Percentiles rank a stretch among this genome's conserved stretches.
Evolutionary conservation across 192 early-diverging fungal genomes (phyloP).

Genomic region (Rhizophagus sp.): DNA sequence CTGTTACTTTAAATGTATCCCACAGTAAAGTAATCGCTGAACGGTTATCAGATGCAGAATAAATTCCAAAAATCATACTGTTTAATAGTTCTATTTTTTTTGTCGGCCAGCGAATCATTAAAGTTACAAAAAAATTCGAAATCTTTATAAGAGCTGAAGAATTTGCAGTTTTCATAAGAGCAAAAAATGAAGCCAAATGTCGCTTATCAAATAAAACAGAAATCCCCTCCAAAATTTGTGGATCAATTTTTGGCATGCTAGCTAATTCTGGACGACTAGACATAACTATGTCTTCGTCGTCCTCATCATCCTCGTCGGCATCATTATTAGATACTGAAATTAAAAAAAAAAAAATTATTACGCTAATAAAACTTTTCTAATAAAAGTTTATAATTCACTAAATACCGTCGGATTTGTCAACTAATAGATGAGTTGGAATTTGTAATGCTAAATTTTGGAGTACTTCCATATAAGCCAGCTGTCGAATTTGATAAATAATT

Average conservation of each 20-base stretch:
- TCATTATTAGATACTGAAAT: constrained; percentile 30
- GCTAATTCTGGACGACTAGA: not conserved
- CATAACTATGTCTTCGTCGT: constrained; percentile 10
- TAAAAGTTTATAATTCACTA: constrained; percentile 18
- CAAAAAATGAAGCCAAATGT: constrained; percentile 43
- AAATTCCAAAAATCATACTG: constrained; percentile 41
- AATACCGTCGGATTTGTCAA: not conserved
- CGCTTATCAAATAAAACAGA: constrained; percentile 37
- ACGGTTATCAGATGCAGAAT: not conserved
- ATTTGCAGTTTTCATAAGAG: not conserved
- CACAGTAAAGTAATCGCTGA: constrained; percentile 7
- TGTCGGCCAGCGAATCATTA: constrained; percentile 60
- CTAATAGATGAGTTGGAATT: constrained; percentile 19
- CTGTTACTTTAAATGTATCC: not conserved
- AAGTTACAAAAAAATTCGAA: constrained; percentile 49
- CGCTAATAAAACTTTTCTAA: constrained; percentile 15
- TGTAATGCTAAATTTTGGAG: constrained; percentile 27
- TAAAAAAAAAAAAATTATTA: constrained; percentile 32
- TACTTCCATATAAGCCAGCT: constrained; percentile 39
- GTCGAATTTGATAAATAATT: constrained; percentile 10
- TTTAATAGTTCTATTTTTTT: constrained; percentile 56
- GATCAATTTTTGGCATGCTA: constrained; percentile 30
- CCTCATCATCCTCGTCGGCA: constrained; percentile 41
- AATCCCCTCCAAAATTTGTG: constrained; percentile 44
- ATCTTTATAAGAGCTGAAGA: constrained; percentile 35